Base-by-base conservation (phyloP, 2,329 filamentous ascomycete species). In the Phialophora verrucosa region DNA sequence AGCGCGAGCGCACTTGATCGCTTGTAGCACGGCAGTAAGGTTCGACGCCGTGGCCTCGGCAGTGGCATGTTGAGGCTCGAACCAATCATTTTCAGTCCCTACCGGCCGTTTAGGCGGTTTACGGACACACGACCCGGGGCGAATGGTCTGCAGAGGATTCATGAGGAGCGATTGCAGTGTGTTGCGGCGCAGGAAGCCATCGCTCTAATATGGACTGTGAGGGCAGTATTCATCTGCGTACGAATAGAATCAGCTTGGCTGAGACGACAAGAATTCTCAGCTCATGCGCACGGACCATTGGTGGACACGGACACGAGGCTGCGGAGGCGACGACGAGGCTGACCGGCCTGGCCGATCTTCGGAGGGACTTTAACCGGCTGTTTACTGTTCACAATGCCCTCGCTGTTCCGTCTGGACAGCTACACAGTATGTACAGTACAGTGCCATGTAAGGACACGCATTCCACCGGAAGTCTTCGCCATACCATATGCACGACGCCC, bases 351-450 rank as follows among this genome's bases (percentile, higher is more conserved):
- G 14, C 14, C 6, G 47, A 6, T 5, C 47, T 50, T 17, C 4
- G 23, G 20, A 27, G 10, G 20, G 4, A 14, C 20, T 42, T n/a
- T 5, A 3, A 42, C 17, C 17, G 17, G 14, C 38, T 44, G 14
- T 2, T 44, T 17, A 44, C 14, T 44, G 49, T 51, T 23, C 25
- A 51, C 49, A 50, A 50, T 50, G 47, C 20, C 47, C 11, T 11
- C 12, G n/a, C 47, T 25, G 47, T 20, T 31, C 47, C 5, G 25
- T 50, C 47, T 5, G 20, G 8, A 27, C 47, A 27, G 49, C 49
- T 27, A 51, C 25, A 29, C 25, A 51, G 20, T 29, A 23, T 51
- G 49, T 51, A 51, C 49, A 51, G 49, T 51, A 51, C 49, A 27
- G 49, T 27, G 49, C 49, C 25, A 27, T 51, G 23, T 23, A 51